Evolutionary conservation across 805 yeast species (phyloP).

Genomic region (Metschnikowia bowlesiae): DNA sequence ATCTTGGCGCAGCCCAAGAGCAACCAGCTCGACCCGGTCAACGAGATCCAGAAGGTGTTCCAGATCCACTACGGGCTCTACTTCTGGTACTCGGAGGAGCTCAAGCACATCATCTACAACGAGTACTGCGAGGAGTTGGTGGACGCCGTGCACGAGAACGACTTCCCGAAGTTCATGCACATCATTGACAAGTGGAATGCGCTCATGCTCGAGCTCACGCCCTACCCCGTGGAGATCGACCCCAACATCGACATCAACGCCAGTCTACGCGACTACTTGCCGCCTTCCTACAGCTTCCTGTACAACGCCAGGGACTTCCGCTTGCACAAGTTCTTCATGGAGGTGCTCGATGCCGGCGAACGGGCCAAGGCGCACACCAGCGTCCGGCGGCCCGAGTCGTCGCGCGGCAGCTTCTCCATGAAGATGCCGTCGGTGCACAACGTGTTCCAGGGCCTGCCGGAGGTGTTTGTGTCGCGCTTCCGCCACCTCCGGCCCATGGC

Average conservation of each 20-base stretch:
- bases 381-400: constrained; percentile 6
- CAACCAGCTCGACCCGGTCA: constrained; percentile 58
- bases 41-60: constrained; percentile 50
- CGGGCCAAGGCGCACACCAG: constrained; percentile 1
- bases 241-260: constrained; percentile 17
- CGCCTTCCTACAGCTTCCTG: constrained; percentile 3
- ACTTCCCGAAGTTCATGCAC: constrained; percentile 32
- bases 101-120: constrained; percentile 28
- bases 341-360: constrained; percentile 16
- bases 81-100: constrained; percentile 33
- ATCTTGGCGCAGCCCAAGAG: constrained; percentile 47
- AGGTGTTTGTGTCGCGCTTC: constrained; percentile 15
- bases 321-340: constrained; percentile 13
- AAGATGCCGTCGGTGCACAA: constrained; percentile 1
- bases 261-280: constrained; percentile 13
- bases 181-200: constrained; percentile 40
- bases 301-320: constrained; percentile 14
- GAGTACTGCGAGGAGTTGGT: constrained; percentile 34
- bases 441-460: constrained; percentile 5
- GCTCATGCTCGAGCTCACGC: constrained; percentile 36
- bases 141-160: constrained; percentile 27
- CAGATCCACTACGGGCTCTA: constrained; percentile 39
- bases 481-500: constrained; percentile 17
- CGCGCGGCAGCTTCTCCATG: constrained; percentile 4
- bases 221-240: constrained; percentile 20